Conservation (phyloP, 2,329 filamentous ascomycete species). For the Rhinocladiella similis region DNA sequence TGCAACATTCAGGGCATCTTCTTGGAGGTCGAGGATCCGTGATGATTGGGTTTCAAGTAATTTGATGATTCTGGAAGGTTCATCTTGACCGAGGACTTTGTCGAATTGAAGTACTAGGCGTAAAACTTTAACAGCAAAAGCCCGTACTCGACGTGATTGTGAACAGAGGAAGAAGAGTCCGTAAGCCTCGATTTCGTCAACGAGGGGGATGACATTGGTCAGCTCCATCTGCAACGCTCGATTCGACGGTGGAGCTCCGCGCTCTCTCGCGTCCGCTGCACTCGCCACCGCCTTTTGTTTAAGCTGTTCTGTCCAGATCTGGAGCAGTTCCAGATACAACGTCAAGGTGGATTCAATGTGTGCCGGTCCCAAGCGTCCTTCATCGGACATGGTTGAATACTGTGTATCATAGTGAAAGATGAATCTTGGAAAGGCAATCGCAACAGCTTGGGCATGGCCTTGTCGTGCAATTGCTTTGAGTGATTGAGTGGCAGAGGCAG, state of each 20-base stretch:
- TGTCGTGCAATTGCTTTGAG: constrained; percentile 94
- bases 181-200: constrained; percentile 95
- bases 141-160: constrained; percentile 83
- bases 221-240: constrained; percentile 78
- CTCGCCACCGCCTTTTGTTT: constrained; percentile 79
- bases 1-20: constrained; percentile 85
- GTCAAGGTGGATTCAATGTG: constrained; percentile 94
- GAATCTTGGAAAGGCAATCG: constrained; percentile 92
- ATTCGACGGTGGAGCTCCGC: constrained; percentile 13
- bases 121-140: constrained; percentile 89
- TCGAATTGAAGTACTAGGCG: constrained; percentile 94
- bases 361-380: constrained; percentile 88
- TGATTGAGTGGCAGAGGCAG: constrained; percentile 85
- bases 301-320: constrained; percentile 98
- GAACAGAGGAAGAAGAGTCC: constrained; percentile 97
- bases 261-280: constrained; percentile 63
- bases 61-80: constrained; percentile 79
- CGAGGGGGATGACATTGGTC: constrained; percentile 85
- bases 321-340: constrained; percentile 87
- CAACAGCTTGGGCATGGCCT: constrained; percentile 90
- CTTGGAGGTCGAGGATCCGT: constrained; percentile 86
- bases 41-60: constrained; percentile 89
- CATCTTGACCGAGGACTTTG: constrained; percentile 75
- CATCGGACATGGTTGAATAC: constrained; percentile 97
- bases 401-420: constrained; percentile 98